Evolutionary conservation across 441 rosid genomes (phyloP), one percentile per base, ranked within the genome.

Genomic region (Raphanus hybrid): DNA sequence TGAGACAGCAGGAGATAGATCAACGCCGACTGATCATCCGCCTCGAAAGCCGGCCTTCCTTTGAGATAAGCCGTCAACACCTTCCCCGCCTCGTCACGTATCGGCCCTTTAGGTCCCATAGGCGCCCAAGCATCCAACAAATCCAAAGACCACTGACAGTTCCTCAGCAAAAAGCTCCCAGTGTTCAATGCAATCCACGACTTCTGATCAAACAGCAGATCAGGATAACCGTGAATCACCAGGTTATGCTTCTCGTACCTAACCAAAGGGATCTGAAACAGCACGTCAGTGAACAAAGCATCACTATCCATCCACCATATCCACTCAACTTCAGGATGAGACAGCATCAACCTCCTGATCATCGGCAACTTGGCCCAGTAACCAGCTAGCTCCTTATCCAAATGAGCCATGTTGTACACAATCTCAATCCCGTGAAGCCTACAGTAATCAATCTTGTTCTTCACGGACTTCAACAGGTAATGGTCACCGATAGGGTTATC

Each of bases 271-370:
- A 94, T 84, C 87, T 94, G 92, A 81, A 94, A 94, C 71, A 91
- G 92, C 84, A 94, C 90, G 70, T 94, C 99, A 14, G 98, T 92
- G 71, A 92, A 94, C 86, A 92, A 82, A 4, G 98, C 98, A 84
- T 94, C 98, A 83, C 98, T 94, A 43, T 94, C 98, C 97, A 94
- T 92, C 98, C 98, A 94, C 97, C 97, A 94, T 73, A 93, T 90
- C 97, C 97, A 94, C 82, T 94, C 98, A 14, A 94, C 85, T 68
- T 94, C 97, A 0, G 98, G 98, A 73, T 94, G 99, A 29, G 98
- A 94, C 71, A 94, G 29, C 97, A 94, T 84, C 79, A 94, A 78
- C 61, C 88, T 87, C 89, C 99, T 85, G 77, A 94, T 84, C 98
- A 94, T 86, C 0, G 99, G 98, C 82, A 94, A 66, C 60, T 94